These are phyloP conservation scores for Colletotrichum falcatum DNA, from an alignment of 2,329 filamentous ascomycete genomes.

Conservation along the genomic window DNA sequence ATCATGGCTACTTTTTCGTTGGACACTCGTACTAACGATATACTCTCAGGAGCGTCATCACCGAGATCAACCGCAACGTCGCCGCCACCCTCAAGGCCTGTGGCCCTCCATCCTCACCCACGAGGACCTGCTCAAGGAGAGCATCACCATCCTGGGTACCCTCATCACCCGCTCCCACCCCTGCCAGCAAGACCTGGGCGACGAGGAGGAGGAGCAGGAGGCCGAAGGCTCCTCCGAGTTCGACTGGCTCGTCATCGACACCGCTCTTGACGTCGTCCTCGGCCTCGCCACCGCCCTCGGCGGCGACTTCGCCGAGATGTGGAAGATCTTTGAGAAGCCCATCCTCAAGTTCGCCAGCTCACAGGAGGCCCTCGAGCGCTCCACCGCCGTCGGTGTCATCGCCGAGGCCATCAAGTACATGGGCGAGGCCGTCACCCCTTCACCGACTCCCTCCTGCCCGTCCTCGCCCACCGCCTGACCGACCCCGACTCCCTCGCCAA, in stretches of 20 bases:
- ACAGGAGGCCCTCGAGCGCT: constrained; percentile 87
- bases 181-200: constrained; percentile 90
- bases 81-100: constrained; percentile 91
- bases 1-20: constrained; percentile 33
- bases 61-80: constrained; percentile 94
- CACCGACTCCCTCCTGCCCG: constrained; percentile 80
- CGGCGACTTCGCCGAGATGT: constrained; percentile 83
- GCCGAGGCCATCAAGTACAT: constrained; percentile 92
- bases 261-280: constrained; percentile 89
- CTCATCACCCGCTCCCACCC: constrained; percentile 92
- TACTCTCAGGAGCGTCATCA: constrained; percentile 78
- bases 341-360: constrained; percentile 89
- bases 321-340: constrained; percentile 96
- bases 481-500: constrained; percentile 94
- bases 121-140: constrained; percentile 78
- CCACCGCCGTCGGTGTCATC: constrained; percentile 89
- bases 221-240: constrained; percentile 89
- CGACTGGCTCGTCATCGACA: constrained; percentile 97
- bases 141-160: constrained; percentile 79
- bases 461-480: constrained; percentile 85
- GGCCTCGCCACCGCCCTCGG: constrained; percentile 87
- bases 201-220: constrained; percentile 81
- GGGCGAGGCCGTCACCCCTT: constrained; percentile 82
- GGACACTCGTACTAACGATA: constrained; percentile 56
- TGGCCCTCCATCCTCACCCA: constrained; percentile 84